These are phyloP conservation scores for Linum lewisii DNA, from an alignment of 345 rosid genomes.

Conservation along the genomic window DNA sequence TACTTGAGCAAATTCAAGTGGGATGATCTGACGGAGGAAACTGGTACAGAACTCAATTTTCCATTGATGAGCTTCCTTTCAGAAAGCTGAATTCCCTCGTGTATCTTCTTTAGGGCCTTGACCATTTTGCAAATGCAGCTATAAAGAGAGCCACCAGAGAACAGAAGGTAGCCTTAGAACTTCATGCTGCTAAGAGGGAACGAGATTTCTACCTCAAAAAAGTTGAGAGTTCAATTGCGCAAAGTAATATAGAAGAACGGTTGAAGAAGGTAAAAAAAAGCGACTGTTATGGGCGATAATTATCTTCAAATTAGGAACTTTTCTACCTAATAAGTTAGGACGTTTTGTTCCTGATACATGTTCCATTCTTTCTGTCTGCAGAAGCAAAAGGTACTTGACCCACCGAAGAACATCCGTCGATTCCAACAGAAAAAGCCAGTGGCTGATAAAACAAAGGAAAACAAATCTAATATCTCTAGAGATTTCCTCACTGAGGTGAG, in stretches of 20 bases:
- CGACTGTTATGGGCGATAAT: background rate
- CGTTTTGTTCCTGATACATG: background rate
- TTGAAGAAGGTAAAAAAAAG: constrained; percentile 55
- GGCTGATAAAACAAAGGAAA: constrained; percentile 28
- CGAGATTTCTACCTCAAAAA: constrained; percentile 72
- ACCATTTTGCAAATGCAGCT: constrained; percentile 38
- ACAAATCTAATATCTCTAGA: constrained; percentile 52
- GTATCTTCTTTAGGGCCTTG: background rate
- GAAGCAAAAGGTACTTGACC: constrained; percentile 54
- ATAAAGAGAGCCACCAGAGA: constrained; percentile 66
- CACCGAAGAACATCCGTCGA: constrained; percentile 38
- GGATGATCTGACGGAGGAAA: constrained; percentile 91
- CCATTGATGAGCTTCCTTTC: background rate
- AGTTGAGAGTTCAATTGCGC: constrained; percentile 64
- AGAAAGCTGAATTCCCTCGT: background rate
- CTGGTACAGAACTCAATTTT: constrained; percentile 34
- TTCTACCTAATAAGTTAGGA: background rate
- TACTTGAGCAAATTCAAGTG: constrained; percentile 92
- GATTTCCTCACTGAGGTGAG: constrained; percentile 67
- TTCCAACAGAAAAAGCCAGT: constrained; percentile 68
- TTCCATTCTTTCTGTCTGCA: constrained; percentile 21
- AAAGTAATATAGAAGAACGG: constrained; percentile 62
- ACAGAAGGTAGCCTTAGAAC: constrained; percentile 73
- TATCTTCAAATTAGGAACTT: no score
- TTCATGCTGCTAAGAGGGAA: constrained; percentile 89